These are phyloP conservation scores for Eucalyptus caleyi DNA, from an alignment of 345 rosid genomes.

Conservation along the genomic window DNA sequence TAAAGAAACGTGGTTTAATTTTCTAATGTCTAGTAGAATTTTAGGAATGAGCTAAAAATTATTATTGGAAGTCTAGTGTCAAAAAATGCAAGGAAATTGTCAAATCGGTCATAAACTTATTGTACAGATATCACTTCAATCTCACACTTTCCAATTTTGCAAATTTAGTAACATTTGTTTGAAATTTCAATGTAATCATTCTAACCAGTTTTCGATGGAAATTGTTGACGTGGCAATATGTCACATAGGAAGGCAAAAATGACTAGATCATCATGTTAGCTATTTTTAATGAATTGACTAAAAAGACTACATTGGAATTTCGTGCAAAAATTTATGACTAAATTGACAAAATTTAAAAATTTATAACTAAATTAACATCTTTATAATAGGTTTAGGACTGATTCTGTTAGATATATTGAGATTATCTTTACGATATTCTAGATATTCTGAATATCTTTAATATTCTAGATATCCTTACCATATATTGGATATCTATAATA, in stretches of 20 bases:
- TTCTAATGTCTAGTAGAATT: not conserved
- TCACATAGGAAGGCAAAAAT: fast-evolving
- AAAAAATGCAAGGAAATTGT: not conserved
- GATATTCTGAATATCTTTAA: too few relatives aligned
- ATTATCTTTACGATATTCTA: too few relatives aligned
- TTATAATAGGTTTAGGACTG: not conserved
- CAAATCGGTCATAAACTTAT: not conserved
- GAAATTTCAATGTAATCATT: not conserved
- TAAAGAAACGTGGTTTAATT: fast-evolving
- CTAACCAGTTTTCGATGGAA: fast-evolving
- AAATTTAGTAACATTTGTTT: not conserved
- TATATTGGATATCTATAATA: too few relatives aligned
- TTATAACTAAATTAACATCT: not conserved
- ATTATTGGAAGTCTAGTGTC: not conserved
- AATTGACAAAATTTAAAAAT: too few relatives aligned
- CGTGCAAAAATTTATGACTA: not conserved
- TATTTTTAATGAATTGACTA: not conserved
- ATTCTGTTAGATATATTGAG: too few relatives aligned
- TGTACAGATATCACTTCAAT: too few relatives aligned
- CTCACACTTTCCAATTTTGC: not conserved
- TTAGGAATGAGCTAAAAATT: not conserved
- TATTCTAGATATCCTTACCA: too few relatives aligned
- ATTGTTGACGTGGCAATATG: not conserved
- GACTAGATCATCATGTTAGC: fast-evolving
- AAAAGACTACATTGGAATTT: not conserved